Evolutionary conservation across 371 early-diverging fungal genomes (phyloP).

Genomic region (Zychaea mexicana): DNA sequence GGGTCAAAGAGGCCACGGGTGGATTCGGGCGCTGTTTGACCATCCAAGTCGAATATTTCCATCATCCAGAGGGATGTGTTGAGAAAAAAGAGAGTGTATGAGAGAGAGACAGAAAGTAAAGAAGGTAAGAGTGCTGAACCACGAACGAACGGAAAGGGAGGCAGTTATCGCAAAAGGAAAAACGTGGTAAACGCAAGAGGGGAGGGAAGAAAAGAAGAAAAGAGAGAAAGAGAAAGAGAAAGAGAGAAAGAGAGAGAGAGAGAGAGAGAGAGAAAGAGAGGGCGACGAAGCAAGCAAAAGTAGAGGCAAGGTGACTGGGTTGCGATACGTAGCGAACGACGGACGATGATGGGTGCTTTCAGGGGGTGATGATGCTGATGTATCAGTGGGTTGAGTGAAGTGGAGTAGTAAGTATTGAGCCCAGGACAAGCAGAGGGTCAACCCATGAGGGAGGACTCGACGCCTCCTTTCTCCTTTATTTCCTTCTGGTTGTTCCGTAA

Average conservation of each 20-base stretch:
- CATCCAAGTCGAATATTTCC: constrained; percentile 39
- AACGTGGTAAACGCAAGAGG: constrained; percentile 8
- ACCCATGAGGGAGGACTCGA: neutral
- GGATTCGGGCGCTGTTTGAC: constrained; percentile 56
- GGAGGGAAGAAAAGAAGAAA: neutral
- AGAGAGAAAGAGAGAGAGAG: neutral
- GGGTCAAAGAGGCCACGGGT: constrained; percentile 54
- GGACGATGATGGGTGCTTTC: neutral
- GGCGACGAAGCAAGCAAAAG: neutral
- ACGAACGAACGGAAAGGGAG: constrained; percentile 17
- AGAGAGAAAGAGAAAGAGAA: neutral
- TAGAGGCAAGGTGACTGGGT: constrained; percentile 2
- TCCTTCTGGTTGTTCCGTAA: neutral
- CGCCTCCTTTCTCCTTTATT: neutral
- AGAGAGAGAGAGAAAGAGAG: constrained; percentile 1
- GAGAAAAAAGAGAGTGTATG: constrained; percentile 9
- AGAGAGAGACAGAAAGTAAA: neutral
- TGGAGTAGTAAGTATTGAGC: too few species aligned
- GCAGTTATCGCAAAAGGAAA: neutral
- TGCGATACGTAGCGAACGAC: neutral
- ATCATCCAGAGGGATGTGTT: constrained; percentile 1
- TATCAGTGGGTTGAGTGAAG: too few species aligned
- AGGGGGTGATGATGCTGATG: too few species aligned
- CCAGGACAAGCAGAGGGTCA: too few species aligned
- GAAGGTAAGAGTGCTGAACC: neutral